Evolutionary conservation across 495 filamentous ascomycete species (phyloP).

Genomic region (Chaetomium tenue): DNA sequence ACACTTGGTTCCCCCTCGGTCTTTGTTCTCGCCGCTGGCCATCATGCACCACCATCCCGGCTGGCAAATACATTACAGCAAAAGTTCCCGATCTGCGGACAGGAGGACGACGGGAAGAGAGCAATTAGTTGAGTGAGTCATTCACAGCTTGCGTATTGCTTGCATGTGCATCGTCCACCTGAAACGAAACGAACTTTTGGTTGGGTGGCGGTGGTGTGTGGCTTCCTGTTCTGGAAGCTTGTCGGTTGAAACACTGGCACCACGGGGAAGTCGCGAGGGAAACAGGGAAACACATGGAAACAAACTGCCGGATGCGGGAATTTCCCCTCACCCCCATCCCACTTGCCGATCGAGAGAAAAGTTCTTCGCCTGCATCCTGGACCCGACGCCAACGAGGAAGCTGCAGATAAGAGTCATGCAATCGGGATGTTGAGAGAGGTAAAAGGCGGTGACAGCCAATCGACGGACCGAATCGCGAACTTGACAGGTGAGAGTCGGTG

Average conservation of each 20-base stretch:
- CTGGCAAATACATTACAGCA: background rate
- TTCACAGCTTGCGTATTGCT: background rate
- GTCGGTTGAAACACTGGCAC: constrained; percentile 8
- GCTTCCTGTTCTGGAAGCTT: constrained; percentile 8
- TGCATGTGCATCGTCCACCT: constrained; percentile 12
- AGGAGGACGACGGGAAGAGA: background rate
- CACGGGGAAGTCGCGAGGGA: background rate
- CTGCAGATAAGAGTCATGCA: constrained; percentile 14
- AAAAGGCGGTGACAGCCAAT: constrained; percentile 18
- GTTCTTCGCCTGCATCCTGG: constrained; percentile 11
- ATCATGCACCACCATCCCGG: background rate
- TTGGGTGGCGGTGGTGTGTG: constrained; percentile 3
- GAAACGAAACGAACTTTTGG: constrained; percentile 7
- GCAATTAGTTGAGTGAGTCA: constrained; percentile 2
- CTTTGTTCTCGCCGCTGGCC: constrained; percentile 5
- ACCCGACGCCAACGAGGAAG: background rate
- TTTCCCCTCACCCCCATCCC: constrained; percentile 4
- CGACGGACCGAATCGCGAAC: constrained; percentile 18
- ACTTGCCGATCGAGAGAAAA: background rate
- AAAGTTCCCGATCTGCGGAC: background rate
- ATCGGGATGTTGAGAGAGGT: background rate
- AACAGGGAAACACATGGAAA: constrained; percentile 10
- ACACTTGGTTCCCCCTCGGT: constrained; percentile 4
- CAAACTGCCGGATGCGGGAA: constrained; percentile 16
- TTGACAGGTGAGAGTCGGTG: constrained; percentile 15